Conservation (phyloP, 176 grass and related monocot species). For the Carex cristatella region DNA sequence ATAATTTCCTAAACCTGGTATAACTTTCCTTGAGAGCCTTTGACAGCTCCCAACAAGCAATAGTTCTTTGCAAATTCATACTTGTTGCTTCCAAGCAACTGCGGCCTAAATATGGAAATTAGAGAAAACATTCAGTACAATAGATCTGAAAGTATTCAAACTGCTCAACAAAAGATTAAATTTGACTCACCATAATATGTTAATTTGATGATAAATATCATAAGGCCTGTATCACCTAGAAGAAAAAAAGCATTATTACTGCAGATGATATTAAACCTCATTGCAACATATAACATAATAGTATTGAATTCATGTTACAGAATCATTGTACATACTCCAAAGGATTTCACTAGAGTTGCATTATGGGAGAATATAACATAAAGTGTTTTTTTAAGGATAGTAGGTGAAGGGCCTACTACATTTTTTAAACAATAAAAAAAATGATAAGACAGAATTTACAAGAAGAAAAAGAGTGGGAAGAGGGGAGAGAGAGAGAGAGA, state of each 20-base stretch:
- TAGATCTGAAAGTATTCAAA: not conserved
- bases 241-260: slow-evolving; percentile 39
- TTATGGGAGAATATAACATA: not conserved
- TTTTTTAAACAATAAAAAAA: not conserved
- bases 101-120: slow-evolving; percentile 50
- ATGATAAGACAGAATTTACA: not conserved
- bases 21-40: slow-evolving; percentile 39
- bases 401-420: not conserved
- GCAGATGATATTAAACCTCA: not conserved
- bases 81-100: slow-evolving; percentile 74
- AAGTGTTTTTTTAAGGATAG: not conserved
- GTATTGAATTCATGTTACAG: not conserved
- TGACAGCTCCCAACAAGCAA: slow-evolving; percentile 45
- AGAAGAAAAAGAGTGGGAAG: not conserved
- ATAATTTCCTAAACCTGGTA: slow-evolving; percentile 53
- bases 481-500: not conserved
- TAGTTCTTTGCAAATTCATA: slow-evolving; percentile 86
- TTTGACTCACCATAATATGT: slow-evolving; percentile 84
- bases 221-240: slow-evolving; percentile 89
- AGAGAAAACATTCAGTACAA: not conserved
- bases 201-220: slow-evolving; percentile 98
- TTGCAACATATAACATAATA: not conserved
- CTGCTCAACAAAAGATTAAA: slow-evolving; percentile 16
- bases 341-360: not conserved
- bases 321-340: not conserved